Evolutionary conservation across 2,329 filamentous ascomycete genomes (phyloP), one percentile per base, ranked within the genome.

Genomic region (Colletotrichum tropicale): DNA sequence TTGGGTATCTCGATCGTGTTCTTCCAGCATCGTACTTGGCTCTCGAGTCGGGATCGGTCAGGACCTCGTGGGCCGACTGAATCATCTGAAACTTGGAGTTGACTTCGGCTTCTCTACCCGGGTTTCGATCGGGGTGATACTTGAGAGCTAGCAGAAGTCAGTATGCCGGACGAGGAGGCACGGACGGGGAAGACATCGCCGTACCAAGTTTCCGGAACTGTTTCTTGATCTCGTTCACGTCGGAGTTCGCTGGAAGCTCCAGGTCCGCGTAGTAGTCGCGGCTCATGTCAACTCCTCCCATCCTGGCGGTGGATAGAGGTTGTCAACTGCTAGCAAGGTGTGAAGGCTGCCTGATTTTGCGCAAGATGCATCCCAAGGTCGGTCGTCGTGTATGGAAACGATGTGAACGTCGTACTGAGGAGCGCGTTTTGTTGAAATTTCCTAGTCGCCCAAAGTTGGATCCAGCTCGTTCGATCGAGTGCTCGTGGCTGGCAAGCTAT

Each of bases 51-150:
- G 89, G 86, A 74, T 91, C 89, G 30, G 85, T 87, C 16, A 92
- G 84, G 69, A 98, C 89, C 82, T 98, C 96, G 81, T 98, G 93
- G 26, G 96, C 96, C 6, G 94, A 92, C 84, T 98, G 95, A 65
- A 98, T 98, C 66, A 93, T 91, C 83, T 98, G 94, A 81, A 98
- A 98, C 81, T 95, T 94, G 36, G 93, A 89, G 78, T 94, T 95
- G 81, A 94, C 94, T 81, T 96, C 95, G 73, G 91, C 86, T 85
- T 98, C 95, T 81, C 91, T 92, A 67, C 96, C 96, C 13, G 94
- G 95, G 81, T 98, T 98, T 75, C 96, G 93, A 83, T 98, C 96
- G 9, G 96, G 96, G 81, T 98, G 96, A 81, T 94, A 98, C 83
- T 94, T 94, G 62, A 98, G 88, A 64, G 95, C 95, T 95, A 73